These are phyloP conservation scores for Boletellus sp. DNA, from an alignment of 1,284 basidiomycete genomes.

Conservation along the genomic window DNA sequence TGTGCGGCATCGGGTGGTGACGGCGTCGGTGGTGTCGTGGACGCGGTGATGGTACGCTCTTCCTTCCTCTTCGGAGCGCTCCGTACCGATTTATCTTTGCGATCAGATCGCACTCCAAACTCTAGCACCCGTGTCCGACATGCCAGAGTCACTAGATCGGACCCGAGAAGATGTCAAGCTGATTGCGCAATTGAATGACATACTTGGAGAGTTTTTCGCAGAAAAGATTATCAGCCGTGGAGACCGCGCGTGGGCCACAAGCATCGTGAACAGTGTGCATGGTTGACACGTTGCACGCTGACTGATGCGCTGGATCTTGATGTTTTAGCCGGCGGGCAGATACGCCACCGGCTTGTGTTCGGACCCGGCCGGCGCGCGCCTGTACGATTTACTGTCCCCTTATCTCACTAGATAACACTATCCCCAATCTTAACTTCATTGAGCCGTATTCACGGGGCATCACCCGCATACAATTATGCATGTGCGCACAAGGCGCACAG, in stretches of 20 bases:
- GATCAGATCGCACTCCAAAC: slow-evolving; percentile 56
- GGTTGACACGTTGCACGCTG: slow-evolving; percentile 13
- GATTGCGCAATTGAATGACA: slow-evolving; percentile 45
- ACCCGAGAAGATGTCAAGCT: slow-evolving; percentile 45
- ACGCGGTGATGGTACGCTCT: slow-evolving; percentile 52
- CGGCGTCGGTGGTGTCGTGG: slow-evolving; percentile 40
- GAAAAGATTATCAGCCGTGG: slow-evolving; percentile 41
- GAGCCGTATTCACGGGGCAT: too few species aligned
- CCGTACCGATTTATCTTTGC: background rate
- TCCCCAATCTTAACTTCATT: too few species aligned
- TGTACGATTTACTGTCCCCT: too few species aligned
- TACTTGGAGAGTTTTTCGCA: slow-evolving; percentile 62
- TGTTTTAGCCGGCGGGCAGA: too few species aligned
- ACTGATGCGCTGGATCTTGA: too few species aligned
- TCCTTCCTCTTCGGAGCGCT: background rate
- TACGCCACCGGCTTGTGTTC: too few species aligned
- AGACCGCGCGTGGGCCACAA: slow-evolving; percentile 59
- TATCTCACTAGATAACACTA: too few species aligned
- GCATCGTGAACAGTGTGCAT: slow-evolving; percentile 43
- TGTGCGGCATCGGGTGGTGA: slow-evolving; percentile 39
- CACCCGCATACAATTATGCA: too few species aligned
- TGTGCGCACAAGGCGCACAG: too few species aligned
- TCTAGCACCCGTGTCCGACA: slow-evolving; percentile 52
- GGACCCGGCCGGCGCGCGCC: too few species aligned
- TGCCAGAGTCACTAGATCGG: slow-evolving; percentile 53